These are phyloP conservation scores for Taphrina communis DNA, from an alignment of 1,139 yeast species.

Conservation along the genomic window DNA sequence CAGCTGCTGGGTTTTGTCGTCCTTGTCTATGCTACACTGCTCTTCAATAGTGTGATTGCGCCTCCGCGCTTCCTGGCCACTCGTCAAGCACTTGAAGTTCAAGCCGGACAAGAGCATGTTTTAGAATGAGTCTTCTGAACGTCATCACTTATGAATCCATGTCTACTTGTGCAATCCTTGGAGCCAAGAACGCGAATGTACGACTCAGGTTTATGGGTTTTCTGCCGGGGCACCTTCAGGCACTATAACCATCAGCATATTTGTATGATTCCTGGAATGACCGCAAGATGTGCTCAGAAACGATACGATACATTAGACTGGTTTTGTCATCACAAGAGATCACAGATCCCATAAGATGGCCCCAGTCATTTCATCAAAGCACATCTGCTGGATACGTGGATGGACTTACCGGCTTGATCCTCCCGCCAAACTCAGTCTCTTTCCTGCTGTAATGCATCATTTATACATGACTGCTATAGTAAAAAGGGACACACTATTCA, in stretches of 20 bases:
- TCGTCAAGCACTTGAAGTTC: neutral
- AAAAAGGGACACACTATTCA: too few species aligned
- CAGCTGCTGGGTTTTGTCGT: conserved; percentile 70
- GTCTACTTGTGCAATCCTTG: too few species aligned
- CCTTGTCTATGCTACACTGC: conserved; percentile 73
- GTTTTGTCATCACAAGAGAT: conserved; percentile 3
- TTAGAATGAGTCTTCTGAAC: conserved; percentile 1
- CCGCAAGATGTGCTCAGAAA: conserved; percentile 12
- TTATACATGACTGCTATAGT: too few species aligned
- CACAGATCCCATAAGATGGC: conserved; percentile 5
- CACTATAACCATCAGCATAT: neutral
- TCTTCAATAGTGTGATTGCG: conserved; percentile 70
- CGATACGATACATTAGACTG: conserved; percentile 32
- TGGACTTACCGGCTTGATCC: neutral
- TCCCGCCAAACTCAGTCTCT: neutral
- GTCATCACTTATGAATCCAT: neutral
- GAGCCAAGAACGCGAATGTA: too few species aligned
- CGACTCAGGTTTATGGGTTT: too few species aligned
- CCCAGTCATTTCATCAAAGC: conserved; percentile 21
- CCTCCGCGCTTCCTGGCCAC: conserved; percentile 38
- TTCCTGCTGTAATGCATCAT: too few species aligned
- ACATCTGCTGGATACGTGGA: neutral
- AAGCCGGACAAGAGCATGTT: conserved; percentile 18
- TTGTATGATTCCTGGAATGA: neutral
- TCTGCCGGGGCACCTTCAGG: neutral